Conservation (phyloP, 495 filamentous ascomycete genomes). For the Aspergillus incahuasiensis region DNA sequence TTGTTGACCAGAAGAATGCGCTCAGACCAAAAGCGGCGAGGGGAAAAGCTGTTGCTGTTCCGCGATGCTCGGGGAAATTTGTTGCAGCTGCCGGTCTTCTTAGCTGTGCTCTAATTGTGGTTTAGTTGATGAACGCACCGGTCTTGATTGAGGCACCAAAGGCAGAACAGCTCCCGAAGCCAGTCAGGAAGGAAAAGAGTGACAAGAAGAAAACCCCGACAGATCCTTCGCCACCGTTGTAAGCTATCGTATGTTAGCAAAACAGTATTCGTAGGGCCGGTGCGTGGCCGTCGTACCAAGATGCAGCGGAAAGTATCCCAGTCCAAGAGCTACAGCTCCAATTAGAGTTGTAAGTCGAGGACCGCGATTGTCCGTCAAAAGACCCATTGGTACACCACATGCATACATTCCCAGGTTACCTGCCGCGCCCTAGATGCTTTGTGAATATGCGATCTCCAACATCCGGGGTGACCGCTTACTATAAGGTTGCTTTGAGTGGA, state of each 20-base stretch:
- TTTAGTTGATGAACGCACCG: constrained; percentile 31
- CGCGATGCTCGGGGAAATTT: constrained; percentile 88
- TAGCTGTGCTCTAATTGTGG: constrained; percentile 6
- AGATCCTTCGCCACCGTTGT: constrained; percentile 48
- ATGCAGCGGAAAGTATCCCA: constrained; percentile 80
- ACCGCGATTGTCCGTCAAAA: constrained; percentile 80
- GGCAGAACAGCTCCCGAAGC: constrained; percentile 79
- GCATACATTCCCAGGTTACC: constrained; percentile 96
- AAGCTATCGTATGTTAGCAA: constrained; percentile 32
- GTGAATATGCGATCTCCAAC: constrained; percentile 5
- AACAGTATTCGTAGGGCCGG: background rate
- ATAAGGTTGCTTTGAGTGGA: constrained; percentile 90
- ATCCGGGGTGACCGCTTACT: constrained; percentile 39
- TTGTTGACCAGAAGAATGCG: constrained; percentile 87
- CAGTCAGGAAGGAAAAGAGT: constrained; percentile 78
- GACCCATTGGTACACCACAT: constrained; percentile 81
- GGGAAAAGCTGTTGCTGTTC: constrained; percentile 91
- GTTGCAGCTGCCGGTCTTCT: constrained; percentile 60
- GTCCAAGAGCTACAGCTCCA: constrained; percentile 63
- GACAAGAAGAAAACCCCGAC: constrained; percentile 67
- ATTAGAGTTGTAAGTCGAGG: constrained; percentile 71
- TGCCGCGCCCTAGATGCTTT: constrained; percentile 64
- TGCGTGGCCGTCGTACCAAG: constrained; percentile 42
- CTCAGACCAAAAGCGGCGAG: constrained; percentile 90
- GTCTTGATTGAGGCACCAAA: constrained; percentile 84